Evolutionary conservation across 768 basidiomycete genomes (phyloP).

Genomic region (Xerocomellus amylosporus): DNA sequence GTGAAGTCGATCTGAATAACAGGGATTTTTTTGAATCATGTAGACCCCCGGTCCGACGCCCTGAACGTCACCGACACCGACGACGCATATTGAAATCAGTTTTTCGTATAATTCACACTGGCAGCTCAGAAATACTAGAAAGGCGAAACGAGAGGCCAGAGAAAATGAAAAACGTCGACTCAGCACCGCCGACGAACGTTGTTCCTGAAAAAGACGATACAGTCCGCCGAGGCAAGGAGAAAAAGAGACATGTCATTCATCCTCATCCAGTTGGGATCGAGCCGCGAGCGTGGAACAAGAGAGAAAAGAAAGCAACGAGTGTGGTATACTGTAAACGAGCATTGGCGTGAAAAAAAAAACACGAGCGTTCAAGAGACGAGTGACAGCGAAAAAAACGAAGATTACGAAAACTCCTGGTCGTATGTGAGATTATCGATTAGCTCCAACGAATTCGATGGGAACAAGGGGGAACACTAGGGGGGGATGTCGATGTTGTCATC

Average conservation of each 20-base stretch:
- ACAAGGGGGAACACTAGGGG: slow-evolving; percentile 11
- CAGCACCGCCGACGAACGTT: too few relatives aligned
- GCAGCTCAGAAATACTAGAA: too few relatives aligned
- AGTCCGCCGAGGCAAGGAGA: background rate
- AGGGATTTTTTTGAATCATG: too few relatives aligned
- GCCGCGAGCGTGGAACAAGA: background rate
- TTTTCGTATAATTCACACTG: too few relatives aligned
- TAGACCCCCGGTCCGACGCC: too few relatives aligned
- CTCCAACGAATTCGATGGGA: slow-evolving; percentile 16
- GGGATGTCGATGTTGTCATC: slow-evolving; percentile 14
- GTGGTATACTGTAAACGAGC: slow-evolving; percentile 18
- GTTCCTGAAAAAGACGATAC: too few relatives aligned
- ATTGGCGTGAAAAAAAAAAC: background rate
- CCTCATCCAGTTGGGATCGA: slow-evolving; percentile 3
- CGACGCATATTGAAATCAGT: too few relatives aligned
- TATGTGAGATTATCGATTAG: slow-evolving; percentile 27
- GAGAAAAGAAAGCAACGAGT: slow-evolving; percentile 8
- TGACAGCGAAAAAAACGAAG: background rate
- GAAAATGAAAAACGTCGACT: too few relatives aligned
- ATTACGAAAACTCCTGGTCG: slow-evolving; percentile 17
- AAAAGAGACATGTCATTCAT: too few relatives aligned
- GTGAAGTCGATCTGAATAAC: too few relatives aligned
- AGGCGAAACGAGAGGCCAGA: too few relatives aligned
- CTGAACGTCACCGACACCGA: too few relatives aligned
- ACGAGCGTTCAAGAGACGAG: background rate